Base-by-base conservation (phyloP, 768 basidiomycete species). In the Sarcodon sp. region DNA sequence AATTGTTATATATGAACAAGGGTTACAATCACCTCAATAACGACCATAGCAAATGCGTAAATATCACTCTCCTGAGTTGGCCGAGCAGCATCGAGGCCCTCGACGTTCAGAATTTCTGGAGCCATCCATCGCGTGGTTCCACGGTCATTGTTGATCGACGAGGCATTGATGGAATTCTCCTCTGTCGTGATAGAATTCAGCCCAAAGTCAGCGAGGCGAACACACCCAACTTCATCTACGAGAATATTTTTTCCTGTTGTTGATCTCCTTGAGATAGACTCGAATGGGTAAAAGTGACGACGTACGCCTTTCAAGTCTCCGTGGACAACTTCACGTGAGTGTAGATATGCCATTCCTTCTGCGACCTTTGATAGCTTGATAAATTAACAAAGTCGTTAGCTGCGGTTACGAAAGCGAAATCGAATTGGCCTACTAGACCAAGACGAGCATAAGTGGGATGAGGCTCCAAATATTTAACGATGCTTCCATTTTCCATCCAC, bases 131-230 rank as follows among this genome's bases (percentile, higher is more conserved):
- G 32, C 2, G 9, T 3, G 10, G 15, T 41, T 9, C 39, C 39
- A 8, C 11, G 16, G 16, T 27, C 39, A 27, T 41, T 41, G 8
- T 15, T 15, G 2, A 2, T 27, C 8, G 39, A 6, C 15, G 48
- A 33, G 15, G 13, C 27, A 16, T 41, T n/a, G 3, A 1, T 10
- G 11, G 38, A 34, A 34, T 7, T 10, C 9, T 45, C 43, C 9
- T 31, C 15, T 8, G 47, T 49, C 7, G 46, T 27, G 1, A 53
- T 27, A 6, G 12, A 32, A 10, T 41, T 9, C n/a, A 54, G 27
- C n/a, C 53, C 53, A 34, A 54, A 54, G 36, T 54, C 53, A 9
- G 52, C 12, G 21, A 54, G 49, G 8, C 52, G 53, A 35, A 49
- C 39, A 31, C 38, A 34, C 5, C 35, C 32, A 15, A 39, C 33